These are phyloP conservation scores for Sapria himalayana DNA, from an alignment of 345 rosid species.

Conservation along the genomic window DNA sequence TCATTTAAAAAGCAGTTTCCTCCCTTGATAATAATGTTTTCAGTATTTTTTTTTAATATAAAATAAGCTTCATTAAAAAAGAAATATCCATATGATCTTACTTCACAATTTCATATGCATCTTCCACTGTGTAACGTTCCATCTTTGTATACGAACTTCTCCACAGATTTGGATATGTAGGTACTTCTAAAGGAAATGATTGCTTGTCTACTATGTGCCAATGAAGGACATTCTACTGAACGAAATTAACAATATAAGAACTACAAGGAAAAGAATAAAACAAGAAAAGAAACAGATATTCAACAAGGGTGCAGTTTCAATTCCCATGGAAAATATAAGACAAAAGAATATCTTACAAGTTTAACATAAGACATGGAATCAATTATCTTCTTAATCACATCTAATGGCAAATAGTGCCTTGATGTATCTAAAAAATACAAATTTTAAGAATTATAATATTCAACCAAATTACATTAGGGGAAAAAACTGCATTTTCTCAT, in stretches of 20 bases:
- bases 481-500: neutral
- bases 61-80: no score
- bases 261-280: slow-evolving; percentile 4
- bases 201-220: slow-evolving; percentile 90
- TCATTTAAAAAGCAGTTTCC: no score
- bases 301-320: slow-evolving; percentile 5
- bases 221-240: slow-evolving; percentile 79
- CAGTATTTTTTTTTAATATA: no score
- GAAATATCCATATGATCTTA: no score
- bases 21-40: no score
- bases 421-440: slow-evolving; percentile 47
- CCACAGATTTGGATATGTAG: slow-evolving; percentile 73
- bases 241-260: slow-evolving; percentile 19
- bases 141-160: slow-evolving; percentile 68
- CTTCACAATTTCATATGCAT: slow-evolving; percentile 76
- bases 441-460: neutral
- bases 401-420: slow-evolving; percentile 59
- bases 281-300: slow-evolving; percentile 5
- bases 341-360: slow-evolving; percentile 35
- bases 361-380: slow-evolving; percentile 95
- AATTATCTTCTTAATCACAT: slow-evolving; percentile 56
- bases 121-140: slow-evolving; percentile 88
- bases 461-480: neutral
- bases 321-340: slow-evolving; percentile 5
- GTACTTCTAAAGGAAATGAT: slow-evolving; percentile 84